A percentile compares a stretch with the other conserved stretches of the same genome.
Conservation (phyloP, 1,139 yeast species). For the Geotrichum carabidarum region DNA sequence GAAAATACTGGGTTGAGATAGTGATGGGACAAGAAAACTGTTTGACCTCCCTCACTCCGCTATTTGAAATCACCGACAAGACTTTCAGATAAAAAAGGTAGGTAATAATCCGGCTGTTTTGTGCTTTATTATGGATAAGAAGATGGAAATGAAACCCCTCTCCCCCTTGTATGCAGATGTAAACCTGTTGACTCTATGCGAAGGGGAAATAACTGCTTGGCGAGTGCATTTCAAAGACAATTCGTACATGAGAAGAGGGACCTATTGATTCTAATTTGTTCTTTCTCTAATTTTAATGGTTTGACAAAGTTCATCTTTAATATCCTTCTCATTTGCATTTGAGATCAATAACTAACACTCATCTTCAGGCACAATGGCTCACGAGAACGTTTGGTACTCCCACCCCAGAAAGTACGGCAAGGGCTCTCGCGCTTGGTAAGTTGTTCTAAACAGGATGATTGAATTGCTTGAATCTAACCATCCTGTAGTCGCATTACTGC, state of each 20-base stretch:
- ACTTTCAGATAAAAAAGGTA: background rate
- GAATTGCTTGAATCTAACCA: slow-evolving; percentile 5
- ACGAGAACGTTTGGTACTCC: slow-evolving; percentile 99
- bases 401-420: slow-evolving; percentile 99
- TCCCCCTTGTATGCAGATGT: too few relatives aligned
- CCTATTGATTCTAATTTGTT: too few relatives aligned
- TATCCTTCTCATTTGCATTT: background rate
- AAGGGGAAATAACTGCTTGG: background rate
- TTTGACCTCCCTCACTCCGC: background rate
- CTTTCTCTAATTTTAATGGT: too few relatives aligned
- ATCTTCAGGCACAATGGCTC: slow-evolving; percentile 69
- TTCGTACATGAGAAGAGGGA: too few relatives aligned
- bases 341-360: background rate
- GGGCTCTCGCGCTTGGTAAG: slow-evolving; percentile 95
- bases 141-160: too few relatives aligned
- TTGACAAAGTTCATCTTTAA: background rate
- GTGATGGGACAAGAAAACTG: background rate
- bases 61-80: background rate
- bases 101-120: background rate
- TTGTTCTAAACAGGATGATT: slow-evolving; percentile 3
- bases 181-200: too few relatives aligned
- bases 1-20: background rate
- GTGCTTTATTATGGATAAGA: background rate
- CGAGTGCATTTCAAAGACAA: background rate
- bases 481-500: slow-evolving; percentile 78